Percentiles rank a stretch among this genome's conserved stretches.
phyloP scores from a whole-genome alignment of 176 grass and related monocot species.

The Hordeum vulgare region MorexV3_pseudomolecules_assembly NC_058521.1:423309272-423309771 shows the following conservation, averaged over 20 bases:
- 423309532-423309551: not conserved
- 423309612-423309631: not conserved
- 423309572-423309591: not conserved
- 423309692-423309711: not conserved
- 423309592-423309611: not conserved
- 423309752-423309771: not conserved
- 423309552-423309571: not conserved
- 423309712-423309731: too few species aligned
- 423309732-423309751: not conserved
- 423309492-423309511: not conserved
- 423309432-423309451: not conserved
- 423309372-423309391: not conserved
- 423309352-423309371: not conserved
- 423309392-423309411: not conserved
- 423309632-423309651: not conserved
- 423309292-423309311: slow-evolving; percentile 16
- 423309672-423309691: not conserved
- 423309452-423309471: not conserved
- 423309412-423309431: not conserved
- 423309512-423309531: not conserved
- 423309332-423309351: not conserved
- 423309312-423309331: slow-evolving; percentile 18
- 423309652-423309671: not conserved
- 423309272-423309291: not conserved
- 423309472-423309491: not conserved